Evolutionary conservation across 2,329 filamentous ascomycete genomes (phyloP).

Genomic region (Geoglossum cookeanum): DNA sequence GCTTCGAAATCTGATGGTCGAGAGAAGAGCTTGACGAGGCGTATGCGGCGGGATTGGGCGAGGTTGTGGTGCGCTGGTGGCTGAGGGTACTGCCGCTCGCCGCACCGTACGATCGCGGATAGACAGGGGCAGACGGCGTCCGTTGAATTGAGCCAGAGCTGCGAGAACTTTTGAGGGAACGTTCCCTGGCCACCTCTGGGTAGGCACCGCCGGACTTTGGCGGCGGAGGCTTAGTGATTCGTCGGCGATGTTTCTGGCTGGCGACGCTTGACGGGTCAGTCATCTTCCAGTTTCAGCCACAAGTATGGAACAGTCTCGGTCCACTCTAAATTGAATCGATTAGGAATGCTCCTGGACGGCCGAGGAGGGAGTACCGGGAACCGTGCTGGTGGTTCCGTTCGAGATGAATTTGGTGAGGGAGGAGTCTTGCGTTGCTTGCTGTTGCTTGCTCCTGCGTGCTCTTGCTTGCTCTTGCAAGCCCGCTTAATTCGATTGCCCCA

Average conservation of each 20-base stretch:
- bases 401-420: neutral
- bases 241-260: conserved; percentile 4
- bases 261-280: conserved; percentile 1
- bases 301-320: neutral
- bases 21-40: conserved; percentile 29
- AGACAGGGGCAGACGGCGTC: conserved; percentile 12
- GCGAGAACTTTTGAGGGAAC: conserved; percentile 37
- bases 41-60: conserved; percentile 18
- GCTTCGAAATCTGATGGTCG: conserved; percentile 20
- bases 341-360: neutral
- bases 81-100: conserved; percentile 7
- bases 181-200: conserved; percentile 1
- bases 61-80: conserved; percentile 13
- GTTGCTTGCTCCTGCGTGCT: neutral
- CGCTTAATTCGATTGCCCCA: neutral
- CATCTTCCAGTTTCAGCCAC: conserved; percentile 3
- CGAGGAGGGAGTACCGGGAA: neutral
- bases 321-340: conserved; percentile 1
- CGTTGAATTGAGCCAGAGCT: conserved; percentile 30
- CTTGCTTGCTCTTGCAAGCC: neutral
- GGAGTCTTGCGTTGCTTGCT: neutral
- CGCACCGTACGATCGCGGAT: conserved; percentile 11
- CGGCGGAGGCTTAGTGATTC: conserved; percentile 4
- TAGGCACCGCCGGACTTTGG: conserved; percentile 1
- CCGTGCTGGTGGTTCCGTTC: neutral